Evolutionary conservation across 129 eudicot species (phyloP), one percentile per base, ranked within the genome.

Genomic region (Flaveria ramosissima): DNA sequence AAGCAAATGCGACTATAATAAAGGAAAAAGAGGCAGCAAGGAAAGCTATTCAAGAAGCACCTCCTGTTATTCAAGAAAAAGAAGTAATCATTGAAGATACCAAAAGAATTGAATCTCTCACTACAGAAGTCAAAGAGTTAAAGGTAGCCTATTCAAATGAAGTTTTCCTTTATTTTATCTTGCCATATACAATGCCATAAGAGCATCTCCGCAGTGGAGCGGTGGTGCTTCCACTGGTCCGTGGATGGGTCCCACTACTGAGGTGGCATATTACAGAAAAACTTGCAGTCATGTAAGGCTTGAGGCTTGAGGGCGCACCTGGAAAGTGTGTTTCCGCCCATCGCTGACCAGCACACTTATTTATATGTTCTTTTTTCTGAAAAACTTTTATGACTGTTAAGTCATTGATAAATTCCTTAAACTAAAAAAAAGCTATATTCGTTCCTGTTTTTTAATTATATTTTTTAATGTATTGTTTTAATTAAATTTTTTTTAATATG

Each of bases 41-140:
- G 82, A 95, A 95, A 84, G 99, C 94, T 60, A 81, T 95, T 78
- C 92, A 83, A 86, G 99, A 92, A 83, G 97, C 99, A 83, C 97
- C 95, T 78, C 97, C 99, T 20, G 89, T 95, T 77, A 77, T 92
- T 84, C 84, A 95, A 82, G 97, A 95, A 86, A 89, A 86, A 57
- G 88, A 88, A 80, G 88, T 95, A 68, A 64, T 85, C 47, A 78
- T 95, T 82, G 89, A 95, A 86, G 97, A 91, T 75, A 92, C 97
- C 17, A 57, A 88, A 78, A 89, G 85, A 47, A 68, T 89, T 53
- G 91, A 92, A 74, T 86, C 92, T 64, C 70, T 95, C 62, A 82
- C 82, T 19, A 76, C 66, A 80, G 97, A 92, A 84, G 61, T 89
- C 48, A 77, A 83, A 15, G 80, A 73, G 23, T 86, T 95, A 69